Evolutionary conservation across 176 grass and related monocot species (phyloP).

Genomic region (Canna indica): DNA sequence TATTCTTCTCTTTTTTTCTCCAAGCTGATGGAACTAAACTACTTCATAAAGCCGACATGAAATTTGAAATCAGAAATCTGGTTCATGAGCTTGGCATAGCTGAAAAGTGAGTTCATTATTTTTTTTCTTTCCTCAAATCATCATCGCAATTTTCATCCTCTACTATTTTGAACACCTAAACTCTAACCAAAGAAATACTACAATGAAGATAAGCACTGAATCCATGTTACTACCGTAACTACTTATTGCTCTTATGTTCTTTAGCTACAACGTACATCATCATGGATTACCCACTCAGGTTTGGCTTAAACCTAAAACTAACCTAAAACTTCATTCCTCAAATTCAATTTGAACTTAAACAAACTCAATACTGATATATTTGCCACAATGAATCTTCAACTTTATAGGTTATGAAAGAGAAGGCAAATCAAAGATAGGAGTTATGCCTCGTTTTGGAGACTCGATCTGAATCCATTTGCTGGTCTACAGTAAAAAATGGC

Average conservation of each 20-base stretch:
- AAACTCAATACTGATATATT: not conserved
- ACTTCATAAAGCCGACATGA: conserved; percentile 38
- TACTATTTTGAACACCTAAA: no score
- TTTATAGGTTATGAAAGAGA: conserved; percentile 27
- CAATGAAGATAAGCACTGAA: no score
- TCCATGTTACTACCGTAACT: no score
- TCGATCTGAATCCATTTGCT: conserved; percentile 27
- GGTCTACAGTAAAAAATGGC: conserved; percentile 28
- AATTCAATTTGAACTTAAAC: not conserved
- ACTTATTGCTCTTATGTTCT: conserved; percentile 2
- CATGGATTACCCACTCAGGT: conserved; percentile 32
- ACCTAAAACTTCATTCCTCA: not conserved
- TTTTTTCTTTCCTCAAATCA: no score
- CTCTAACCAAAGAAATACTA: no score
- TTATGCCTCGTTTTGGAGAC: conserved; percentile 38
- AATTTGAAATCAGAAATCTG: conserved; percentile 29
- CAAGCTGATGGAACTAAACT: conserved; percentile 30
- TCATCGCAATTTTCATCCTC: no score
- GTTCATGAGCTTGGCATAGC: conserved; percentile 33
- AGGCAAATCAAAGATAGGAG: conserved; percentile 28
- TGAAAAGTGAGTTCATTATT: not conserved
- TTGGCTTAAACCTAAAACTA: conserved; percentile 21
- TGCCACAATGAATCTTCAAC: conserved; percentile 14
- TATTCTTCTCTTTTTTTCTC: not conserved
- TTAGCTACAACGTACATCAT: conserved; percentile 40